These are phyloP conservation scores for Danielozyma ontarioensis DNA, from an alignment of 805 yeast genomes.

Conservation along the genomic window DNA sequence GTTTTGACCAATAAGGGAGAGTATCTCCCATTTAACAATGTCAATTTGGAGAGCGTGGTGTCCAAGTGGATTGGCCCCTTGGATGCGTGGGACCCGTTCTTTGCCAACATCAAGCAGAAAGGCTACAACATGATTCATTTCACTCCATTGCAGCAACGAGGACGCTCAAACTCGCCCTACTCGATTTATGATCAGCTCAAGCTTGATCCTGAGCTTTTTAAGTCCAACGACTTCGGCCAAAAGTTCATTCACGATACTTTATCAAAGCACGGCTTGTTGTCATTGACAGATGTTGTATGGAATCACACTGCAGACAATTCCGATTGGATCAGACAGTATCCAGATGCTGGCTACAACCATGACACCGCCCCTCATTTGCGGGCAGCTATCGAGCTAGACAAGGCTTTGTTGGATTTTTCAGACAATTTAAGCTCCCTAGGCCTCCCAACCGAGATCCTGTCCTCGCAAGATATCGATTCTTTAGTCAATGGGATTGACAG, in stretches of 20 bases:
- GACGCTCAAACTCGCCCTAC: constrained; percentile 89
- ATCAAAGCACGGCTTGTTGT: constrained; percentile 53
- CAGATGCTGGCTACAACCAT: constrained; percentile 84
- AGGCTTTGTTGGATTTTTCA: constrained; percentile 62
- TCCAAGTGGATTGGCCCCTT: constrained; percentile 87
- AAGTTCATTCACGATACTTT: constrained; percentile 47
- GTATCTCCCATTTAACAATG: constrained; percentile 66
- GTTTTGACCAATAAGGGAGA: constrained; percentile 52
- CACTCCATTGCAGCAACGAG: constrained; percentile 88
- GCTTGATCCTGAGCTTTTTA: constrained; percentile 67
- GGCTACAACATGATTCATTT: constrained; percentile 96
- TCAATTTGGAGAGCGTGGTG: constrained; percentile 78
- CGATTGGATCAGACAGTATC: constrained; percentile 75
- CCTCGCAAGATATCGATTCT: constrained; percentile 48
- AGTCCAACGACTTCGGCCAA: constrained; percentile 47
- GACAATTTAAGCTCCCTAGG: constrained; percentile 49
- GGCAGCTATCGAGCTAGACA: constrained; percentile 82
- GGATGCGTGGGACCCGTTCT: constrained; percentile 61
- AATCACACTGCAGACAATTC: constrained; percentile 95
- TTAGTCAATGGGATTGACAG: constrained; percentile 64
- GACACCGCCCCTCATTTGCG: constrained; percentile 85
- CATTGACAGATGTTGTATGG: constrained; percentile 89
- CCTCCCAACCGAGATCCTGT: constrained; percentile 52
- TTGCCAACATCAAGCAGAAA: constrained; percentile 57
- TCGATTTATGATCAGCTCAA: constrained; percentile 80